Conservation (phyloP, 1,284 basidiomycete species). For the Agroathelia rolfsii region DNA sequence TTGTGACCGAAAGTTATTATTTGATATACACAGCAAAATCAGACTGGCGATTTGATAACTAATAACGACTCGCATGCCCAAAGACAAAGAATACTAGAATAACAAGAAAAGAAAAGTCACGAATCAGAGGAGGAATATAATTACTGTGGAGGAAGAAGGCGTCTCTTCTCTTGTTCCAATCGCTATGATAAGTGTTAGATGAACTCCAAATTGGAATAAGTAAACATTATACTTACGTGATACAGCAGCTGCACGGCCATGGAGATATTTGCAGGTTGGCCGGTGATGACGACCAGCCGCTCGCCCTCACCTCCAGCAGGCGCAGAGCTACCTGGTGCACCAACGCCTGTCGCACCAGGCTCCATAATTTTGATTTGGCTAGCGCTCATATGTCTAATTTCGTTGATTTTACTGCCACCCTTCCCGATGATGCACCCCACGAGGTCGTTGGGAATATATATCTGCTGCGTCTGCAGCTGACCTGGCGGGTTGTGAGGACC, state of each 20-base stretch:
- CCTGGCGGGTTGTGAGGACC: slow-evolving; percentile 28
- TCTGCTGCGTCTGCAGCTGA: slow-evolving; percentile 91
- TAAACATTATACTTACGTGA: slow-evolving; percentile 49
- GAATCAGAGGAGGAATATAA: slow-evolving; percentile 22
- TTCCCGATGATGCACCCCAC: slow-evolving; percentile 99
- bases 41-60: no score
- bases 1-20: no score
- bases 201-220: background rate
- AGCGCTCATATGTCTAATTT: slow-evolving; percentile 89
- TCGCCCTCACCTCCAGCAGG: slow-evolving; percentile 74
- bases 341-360: slow-evolving; percentile 71
- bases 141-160: slow-evolving; percentile 50
- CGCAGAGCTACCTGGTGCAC: slow-evolving; percentile 52
- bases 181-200: slow-evolving; percentile 39
- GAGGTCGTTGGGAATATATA: slow-evolving; percentile 96
- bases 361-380: slow-evolving; percentile 99
- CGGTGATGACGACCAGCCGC: slow-evolving; percentile 88
- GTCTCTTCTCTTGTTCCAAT: slow-evolving; percentile 82
- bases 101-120: no score
- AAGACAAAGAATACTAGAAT: no score
- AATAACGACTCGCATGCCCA: no score
- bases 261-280: slow-evolving; percentile 89
- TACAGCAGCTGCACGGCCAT: slow-evolving; percentile 94
- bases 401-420: slow-evolving; percentile 97
- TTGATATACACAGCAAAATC: no score